phyloP scores from a whole-genome alignment of 495 filamentous ascomycete genomes.

The Neurospora sp. region DNA sequence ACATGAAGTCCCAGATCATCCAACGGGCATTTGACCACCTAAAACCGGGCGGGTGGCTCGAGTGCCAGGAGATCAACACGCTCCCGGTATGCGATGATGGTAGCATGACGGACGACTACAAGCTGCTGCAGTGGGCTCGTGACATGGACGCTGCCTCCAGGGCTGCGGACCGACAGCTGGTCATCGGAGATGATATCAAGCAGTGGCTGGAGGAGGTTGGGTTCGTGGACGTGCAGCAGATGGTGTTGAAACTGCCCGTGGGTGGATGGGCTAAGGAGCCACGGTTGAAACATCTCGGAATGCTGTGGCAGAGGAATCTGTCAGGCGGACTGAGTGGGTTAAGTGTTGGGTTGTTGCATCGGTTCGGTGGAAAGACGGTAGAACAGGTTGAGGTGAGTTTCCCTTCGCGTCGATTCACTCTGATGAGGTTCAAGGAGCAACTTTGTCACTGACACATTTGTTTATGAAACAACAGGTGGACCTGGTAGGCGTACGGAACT shows the following conservation, averaged over 20 bases:
- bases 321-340: conserved; percentile 22
- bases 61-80: conserved; percentile 52
- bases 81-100: conserved; percentile 51
- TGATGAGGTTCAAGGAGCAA: background rate
- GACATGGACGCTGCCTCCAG: conserved; percentile 39
- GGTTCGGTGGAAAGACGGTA: conserved; percentile 28
- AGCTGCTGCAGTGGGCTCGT: conserved; percentile 43
- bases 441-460: background rate
- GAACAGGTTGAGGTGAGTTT: conserved; percentile 32
- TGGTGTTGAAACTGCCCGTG: conserved; percentile 44
- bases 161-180: conserved; percentile 39
- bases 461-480: conserved; percentile 32
- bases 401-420: background rate
- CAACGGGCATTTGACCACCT: conserved; percentile 36
- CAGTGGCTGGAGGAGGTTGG: conserved; percentile 50
- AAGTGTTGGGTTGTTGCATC: conserved; percentile 16
- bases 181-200: conserved; percentile 42
- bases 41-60: conserved; percentile 56
- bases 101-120: conserved; percentile 35
- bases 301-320: conserved; percentile 26
- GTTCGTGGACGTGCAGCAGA: conserved; percentile 53
- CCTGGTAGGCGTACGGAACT: conserved; percentile 47
- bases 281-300: conserved; percentile 21
- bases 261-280: conserved; percentile 38
- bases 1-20: conserved; percentile 31